phyloP scores from a whole-genome alignment of 2,329 filamentous ascomycete genomes.

The Periglandula ipomoeae region DNA sequence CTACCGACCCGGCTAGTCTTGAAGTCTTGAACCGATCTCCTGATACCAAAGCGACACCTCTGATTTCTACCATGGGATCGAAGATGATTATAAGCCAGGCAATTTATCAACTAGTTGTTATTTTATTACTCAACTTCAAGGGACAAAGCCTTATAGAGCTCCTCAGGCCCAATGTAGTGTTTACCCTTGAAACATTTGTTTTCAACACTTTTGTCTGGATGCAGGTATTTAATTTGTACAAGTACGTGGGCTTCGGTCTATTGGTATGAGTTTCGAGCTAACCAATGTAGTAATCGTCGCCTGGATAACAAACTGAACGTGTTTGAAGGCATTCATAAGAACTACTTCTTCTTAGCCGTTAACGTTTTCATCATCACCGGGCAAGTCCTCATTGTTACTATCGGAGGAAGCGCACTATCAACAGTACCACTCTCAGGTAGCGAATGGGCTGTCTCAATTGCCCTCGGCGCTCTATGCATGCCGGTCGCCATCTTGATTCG shows the following conservation, averaged over 20 bases:
- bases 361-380: constrained; percentile 62
- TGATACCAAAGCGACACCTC: constrained; percentile 54
- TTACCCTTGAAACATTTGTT: constrained; percentile 46
- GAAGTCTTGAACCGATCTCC: constrained; percentile 45
- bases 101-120: constrained; percentile 49
- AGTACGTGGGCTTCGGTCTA: background rate
- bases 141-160: constrained; percentile 39
- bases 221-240: constrained; percentile 53
- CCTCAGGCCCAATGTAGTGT: constrained; percentile 29
- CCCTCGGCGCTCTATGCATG: constrained; percentile 66
- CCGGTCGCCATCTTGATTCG: constrained; percentile 65
- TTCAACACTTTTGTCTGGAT: constrained; percentile 67
- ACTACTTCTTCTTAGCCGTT: constrained; percentile 63
- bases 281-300: constrained; percentile 34
- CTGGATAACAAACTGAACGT: constrained; percentile 70
- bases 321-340: constrained; percentile 59
- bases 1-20: constrained; percentile 51
- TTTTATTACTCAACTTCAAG: constrained; percentile 50
- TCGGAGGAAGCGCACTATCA: constrained; percentile 57
- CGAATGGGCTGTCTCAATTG: constrained; percentile 71
- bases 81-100: constrained; percentile 57
- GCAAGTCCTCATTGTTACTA: constrained; percentile 63
- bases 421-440: constrained; percentile 43
- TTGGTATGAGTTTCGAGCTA: background rate
- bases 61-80: constrained; percentile 59